phyloP scores from a whole-genome alignment of 257 asterid species.

The Lavandula angustifolia region DNA sequence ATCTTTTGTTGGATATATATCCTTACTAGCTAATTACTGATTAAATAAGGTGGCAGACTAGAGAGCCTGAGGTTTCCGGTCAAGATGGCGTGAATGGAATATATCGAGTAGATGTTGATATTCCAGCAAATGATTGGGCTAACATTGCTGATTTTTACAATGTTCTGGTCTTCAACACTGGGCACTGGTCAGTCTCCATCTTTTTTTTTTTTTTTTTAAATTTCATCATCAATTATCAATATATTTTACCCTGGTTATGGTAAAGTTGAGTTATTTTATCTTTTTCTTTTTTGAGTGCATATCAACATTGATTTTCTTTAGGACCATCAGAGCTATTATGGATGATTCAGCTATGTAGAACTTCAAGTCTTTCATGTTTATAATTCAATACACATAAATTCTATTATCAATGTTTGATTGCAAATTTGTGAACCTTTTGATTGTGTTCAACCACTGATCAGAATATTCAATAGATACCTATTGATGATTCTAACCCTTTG shows the following conservation, averaged over 20 bases:
- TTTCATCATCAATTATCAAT: constrained; percentile 7
- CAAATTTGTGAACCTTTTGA: neutral
- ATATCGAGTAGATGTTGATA: constrained; percentile 81
- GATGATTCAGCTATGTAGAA: constrained; percentile 7
- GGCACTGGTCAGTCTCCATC: constrained; percentile 75
- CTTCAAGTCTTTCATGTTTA: neutral
- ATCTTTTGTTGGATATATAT: constrained; percentile 31
- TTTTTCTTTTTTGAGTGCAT: neutral
- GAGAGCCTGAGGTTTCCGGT: constrained; percentile 45
- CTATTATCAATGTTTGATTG: neutral
- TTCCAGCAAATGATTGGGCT: constrained; percentile 87
- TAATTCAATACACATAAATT: neutral
- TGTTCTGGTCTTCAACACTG: constrained; percentile 88
- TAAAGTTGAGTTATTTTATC: too few relatives aligned
- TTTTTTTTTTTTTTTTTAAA: too few relatives aligned
- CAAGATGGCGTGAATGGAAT: constrained; percentile 60
- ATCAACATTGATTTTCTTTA: constrained; percentile 10
- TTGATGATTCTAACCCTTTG: constrained; percentile 3
- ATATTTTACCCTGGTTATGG: neutral
- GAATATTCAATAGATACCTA: neutral
- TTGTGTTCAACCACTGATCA: neutral
- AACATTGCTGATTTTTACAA: constrained; percentile 66
- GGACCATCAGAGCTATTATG: neutral
- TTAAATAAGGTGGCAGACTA: constrained; percentile 80
- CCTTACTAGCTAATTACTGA: constrained; percentile 68